Base-by-base conservation (phyloP, 371 early-diverging fungal species). In the Conidiobolus incongruus region DNA sequence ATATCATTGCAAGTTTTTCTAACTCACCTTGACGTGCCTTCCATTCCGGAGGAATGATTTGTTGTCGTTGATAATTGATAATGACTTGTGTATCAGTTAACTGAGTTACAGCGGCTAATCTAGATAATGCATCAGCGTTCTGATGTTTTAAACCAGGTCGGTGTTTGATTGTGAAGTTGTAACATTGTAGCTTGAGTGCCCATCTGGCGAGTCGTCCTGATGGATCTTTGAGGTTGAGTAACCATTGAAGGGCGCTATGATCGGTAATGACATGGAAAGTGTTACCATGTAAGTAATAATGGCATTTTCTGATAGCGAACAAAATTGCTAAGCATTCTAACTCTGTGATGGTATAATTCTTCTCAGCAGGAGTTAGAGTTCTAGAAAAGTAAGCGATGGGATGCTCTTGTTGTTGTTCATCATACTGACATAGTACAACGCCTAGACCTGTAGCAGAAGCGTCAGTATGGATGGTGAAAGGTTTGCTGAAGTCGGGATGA, bases 281-380 rank as follows among this genome's bases (percentile, higher is more conserved):
- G 12, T 28, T 31, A 10, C 53, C 53, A 16, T 35, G n/a, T 8
- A 53, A 3, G 34, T 41, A 48, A 16, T 50, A 30, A 19, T 38
- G 13, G 47, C 53, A 52, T 5, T 31, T 38, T 31, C 26, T 6
- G 2, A 54, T 26, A 4, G 53, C 50, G 2, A 46, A 31, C 5
- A 53, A 33, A 8, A 56, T 46, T 10, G 54, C 60, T 6, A 56
- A 42, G 0, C 49, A 37, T 49, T 61, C 61, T 17, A 55, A 47
- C n/a, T 57, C 56, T 4, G 51, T 43, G 12, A 44, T 48, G 0
- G 49, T 33, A 17, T 57, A 57, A 6, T 51, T 49, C 4, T 23
- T 29, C 39, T 62, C 55, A 6, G 56, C 54, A 0, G 32, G 10
- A 0, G 48, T 36, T 6, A 65, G 34, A 31, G 40, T 50, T 8